phyloP scores from a whole-genome alignment of 352 stramenopile genomes.

The Globisporangium radiosum region DNA sequence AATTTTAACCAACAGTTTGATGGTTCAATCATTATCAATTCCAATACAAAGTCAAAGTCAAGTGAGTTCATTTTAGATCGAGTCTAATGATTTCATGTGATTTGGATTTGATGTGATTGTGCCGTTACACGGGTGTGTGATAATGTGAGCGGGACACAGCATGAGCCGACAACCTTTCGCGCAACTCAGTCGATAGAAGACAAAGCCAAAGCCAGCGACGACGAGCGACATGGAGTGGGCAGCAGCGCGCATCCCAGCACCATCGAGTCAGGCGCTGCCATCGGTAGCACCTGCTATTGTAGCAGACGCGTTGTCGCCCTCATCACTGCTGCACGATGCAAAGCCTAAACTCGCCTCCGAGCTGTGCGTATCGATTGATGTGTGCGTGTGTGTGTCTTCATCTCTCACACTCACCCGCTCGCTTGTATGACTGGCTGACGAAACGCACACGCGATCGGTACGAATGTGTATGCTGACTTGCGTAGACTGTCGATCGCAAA shows the following conservation, averaged over 20 bases:
- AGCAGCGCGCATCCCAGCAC: background rate
- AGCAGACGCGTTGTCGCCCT: background rate
- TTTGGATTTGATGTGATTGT: too few relatives aligned
- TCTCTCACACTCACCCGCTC: background rate
- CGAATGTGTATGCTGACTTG: background rate
- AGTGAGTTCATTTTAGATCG: too few relatives aligned
- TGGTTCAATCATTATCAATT: too few relatives aligned
- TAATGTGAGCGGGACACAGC: too few relatives aligned
- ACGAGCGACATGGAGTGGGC: background rate
- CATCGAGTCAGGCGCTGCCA: background rate
- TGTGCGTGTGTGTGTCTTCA: background rate
- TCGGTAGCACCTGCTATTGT: background rate
- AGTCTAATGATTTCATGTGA: too few relatives aligned
- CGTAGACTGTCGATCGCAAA: conserved; percentile 26
- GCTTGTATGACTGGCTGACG: background rate
- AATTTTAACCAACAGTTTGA: too few relatives aligned
- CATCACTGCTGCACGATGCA: background rate
- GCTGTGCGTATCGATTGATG: conserved; percentile 11
- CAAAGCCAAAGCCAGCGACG: too few relatives aligned
- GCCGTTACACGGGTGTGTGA: too few relatives aligned
- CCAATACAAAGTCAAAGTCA: too few relatives aligned
- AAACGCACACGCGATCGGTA: background rate
- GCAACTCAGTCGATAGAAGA: too few relatives aligned
- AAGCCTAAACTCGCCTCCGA: conserved; percentile 12
- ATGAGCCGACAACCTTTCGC: too few relatives aligned